Evolutionary conservation across 768 basidiomycete species (phyloP).

Genomic region (Rhodocollybia butyracea): DNA sequence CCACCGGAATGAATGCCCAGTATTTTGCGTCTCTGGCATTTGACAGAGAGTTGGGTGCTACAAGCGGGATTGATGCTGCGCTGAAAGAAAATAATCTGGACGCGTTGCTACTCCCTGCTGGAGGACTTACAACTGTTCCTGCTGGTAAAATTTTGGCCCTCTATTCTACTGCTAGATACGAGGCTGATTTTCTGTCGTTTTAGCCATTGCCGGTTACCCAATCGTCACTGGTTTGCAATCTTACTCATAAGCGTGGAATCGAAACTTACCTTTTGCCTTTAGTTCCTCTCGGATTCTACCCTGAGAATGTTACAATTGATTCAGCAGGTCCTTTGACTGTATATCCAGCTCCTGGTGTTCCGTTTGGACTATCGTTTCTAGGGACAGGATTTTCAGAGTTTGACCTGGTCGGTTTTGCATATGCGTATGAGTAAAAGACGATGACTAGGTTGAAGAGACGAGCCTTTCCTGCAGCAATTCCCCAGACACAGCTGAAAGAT

Average conservation of each 20-base stretch:
- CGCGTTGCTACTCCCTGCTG: constrained; percentile 48
- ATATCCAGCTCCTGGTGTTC: constrained; percentile 52
- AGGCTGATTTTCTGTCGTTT: neutral
- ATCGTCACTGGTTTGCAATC: constrained; percentile 52
- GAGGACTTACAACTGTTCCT: constrained; percentile 32
- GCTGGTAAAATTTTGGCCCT: constrained; percentile 25
- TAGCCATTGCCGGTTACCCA: constrained; percentile 64
- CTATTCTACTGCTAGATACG: neutral
- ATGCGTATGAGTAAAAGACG: constrained; percentile 66
- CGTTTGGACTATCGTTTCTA: constrained; percentile 61
- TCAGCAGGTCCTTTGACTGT: constrained; percentile 39
- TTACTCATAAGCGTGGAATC: neutral
- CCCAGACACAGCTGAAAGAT: constrained; percentile 53
- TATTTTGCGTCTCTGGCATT: constrained; percentile 43
- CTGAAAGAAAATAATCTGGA: constrained; percentile 44
- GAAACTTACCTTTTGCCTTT: constrained; percentile 8
- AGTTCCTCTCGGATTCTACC: constrained; percentile 63
- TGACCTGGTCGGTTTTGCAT: constrained; percentile 54
- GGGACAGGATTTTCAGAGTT: constrained; percentile 62
- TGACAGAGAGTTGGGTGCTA: constrained; percentile 45
- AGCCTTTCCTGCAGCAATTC: constrained; percentile 53
- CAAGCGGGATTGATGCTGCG: constrained; percentile 51
- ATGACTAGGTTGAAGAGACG: constrained; percentile 44
- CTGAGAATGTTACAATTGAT: constrained; percentile 37
- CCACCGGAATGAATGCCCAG: constrained; percentile 36